Conservation (phyloP, 371 early-diverging fungal genomes). For the Umbelopsis sp. region DNA sequence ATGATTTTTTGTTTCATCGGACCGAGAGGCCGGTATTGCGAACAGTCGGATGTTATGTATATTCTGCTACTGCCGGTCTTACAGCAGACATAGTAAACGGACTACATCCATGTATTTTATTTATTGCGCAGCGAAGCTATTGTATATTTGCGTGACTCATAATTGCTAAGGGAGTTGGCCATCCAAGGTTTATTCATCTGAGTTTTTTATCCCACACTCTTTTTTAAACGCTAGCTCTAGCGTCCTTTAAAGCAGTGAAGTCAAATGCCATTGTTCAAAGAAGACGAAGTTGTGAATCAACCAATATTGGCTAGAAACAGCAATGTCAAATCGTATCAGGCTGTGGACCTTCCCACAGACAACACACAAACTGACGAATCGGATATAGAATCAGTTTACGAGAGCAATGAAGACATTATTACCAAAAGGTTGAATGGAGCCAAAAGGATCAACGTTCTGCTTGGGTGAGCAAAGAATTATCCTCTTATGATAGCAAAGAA, state of each 20-base stretch:
- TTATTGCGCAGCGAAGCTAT: no score
- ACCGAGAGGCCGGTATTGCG: no score
- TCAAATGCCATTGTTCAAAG: neutral
- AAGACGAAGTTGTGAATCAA: neutral
- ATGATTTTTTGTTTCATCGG: neutral
- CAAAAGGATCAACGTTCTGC: conserved; percentile 35
- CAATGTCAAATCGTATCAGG: conserved; percentile 1
- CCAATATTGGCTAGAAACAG: neutral
- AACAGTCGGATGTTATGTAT: no score
- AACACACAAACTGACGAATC: neutral
- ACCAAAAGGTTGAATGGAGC: conserved; percentile 43
- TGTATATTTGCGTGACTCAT: no score
- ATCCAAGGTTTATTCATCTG: no score
- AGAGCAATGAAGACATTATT: conserved; percentile 33
- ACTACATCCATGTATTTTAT: no score
- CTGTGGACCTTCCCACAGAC: neutral
- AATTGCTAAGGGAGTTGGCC: no score
- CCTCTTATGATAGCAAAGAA: neutral
- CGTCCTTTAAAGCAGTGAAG: no score
- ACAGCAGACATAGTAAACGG: no score
- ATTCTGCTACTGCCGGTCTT: neutral
- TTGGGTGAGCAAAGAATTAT: conserved; percentile 27
- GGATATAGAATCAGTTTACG: conserved; percentile 1
- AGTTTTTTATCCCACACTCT: no score
- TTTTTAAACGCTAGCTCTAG: no score